Percentiles rank a stretch among this genome's conserved stretches.
phyloP scores from a whole-genome alignment of 805 yeast species.

The Suhomyces pyralidae region DNA sequence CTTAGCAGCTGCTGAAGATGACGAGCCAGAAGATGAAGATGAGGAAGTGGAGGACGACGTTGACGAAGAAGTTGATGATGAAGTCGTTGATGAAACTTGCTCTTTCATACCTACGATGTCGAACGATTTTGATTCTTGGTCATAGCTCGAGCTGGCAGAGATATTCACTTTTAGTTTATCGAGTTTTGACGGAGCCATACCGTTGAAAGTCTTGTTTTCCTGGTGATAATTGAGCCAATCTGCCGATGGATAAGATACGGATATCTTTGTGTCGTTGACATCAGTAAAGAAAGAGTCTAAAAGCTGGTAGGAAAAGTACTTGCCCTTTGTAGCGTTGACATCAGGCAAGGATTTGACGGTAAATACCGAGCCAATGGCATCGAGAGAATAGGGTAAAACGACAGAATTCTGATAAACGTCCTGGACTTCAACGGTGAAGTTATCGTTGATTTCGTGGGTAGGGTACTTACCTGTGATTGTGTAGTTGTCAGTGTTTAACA shows the following conservation, averaged over 20 bases:
- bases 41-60: constrained; percentile 16
- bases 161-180: constrained; percentile 22
- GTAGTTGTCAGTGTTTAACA: constrained; percentile 36
- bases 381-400: constrained; percentile 54
- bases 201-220: constrained; percentile 63
- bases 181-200: constrained; percentile 49
- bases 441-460: constrained; percentile 32
- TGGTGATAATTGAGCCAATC: constrained; percentile 66
- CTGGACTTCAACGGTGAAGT: constrained; percentile 53
- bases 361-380: constrained; percentile 54
- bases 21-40: constrained; percentile 8
- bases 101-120: constrained; percentile 47
- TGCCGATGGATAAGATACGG: constrained; percentile 36
- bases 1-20: constrained; percentile 27
- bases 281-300: constrained; percentile 57
- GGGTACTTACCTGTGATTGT: constrained; percentile 60
- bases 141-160: constrained; percentile 28
- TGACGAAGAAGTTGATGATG: constrained; percentile 23
- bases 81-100: constrained; percentile 21
- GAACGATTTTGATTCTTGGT: constrained; percentile 39
- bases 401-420: constrained; percentile 64
- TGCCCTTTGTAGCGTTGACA: constrained; percentile 66
- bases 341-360: constrained; percentile 50
- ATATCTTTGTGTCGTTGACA: constrained; percentile 45
- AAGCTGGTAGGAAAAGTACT: constrained; percentile 56